Evolutionary conservation across 106 monocot species (phyloP), one percentile per base, ranked within the genome.

Genomic region (Iris macrosiphon): DNA sequence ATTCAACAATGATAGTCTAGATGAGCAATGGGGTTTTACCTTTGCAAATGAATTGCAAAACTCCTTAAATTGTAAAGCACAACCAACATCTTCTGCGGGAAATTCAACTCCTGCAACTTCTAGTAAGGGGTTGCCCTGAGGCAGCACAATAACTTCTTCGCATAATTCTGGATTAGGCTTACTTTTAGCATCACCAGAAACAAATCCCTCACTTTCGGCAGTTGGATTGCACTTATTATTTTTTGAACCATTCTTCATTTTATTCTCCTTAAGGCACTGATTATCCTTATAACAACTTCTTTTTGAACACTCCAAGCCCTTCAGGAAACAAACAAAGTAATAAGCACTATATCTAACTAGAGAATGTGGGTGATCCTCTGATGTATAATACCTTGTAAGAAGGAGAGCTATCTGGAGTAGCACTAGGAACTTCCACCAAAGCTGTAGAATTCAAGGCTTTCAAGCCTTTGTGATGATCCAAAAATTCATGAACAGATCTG

Each of bases 61-160:
- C 35, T 87, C 81, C 52, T 81, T n/a, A 37, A 87, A 87, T 44
- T 81, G 86, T 40, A 87, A 40, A 7, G 77, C 81, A 33, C 49
- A 17, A 19, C 86, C 81, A 46, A 81, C 64, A 63, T 81, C 71
- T 34, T 78, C 65, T 41, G 24, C 31, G 1, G 51, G 55, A 30
- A 77, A 45, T 33, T 81, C 67, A 16, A 49, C 40, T 24, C 74
- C 77, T 3, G 60, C 73, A 46, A 81, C 55, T 24, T 49, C 45
- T n/a, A 39, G 38, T 52, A 87, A 56, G 0, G 41, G 64, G 21
- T n/a, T 65, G n/a, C 78, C 81, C 31, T 28, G 33, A 38, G 81
- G 82, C 12, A 78, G 66, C 16, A 65, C 49, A 43, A 39, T 15
- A 14, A 56, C 48, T 49, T 66, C 33, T 26, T 59, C 4, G 1